A percentile compares a stretch with the other conserved stretches of the same genome.
Evolutionary conservation across 2,329 filamentous ascomycete genomes (phyloP).

Genomic region (Paecilomyces niveus): DNA sequence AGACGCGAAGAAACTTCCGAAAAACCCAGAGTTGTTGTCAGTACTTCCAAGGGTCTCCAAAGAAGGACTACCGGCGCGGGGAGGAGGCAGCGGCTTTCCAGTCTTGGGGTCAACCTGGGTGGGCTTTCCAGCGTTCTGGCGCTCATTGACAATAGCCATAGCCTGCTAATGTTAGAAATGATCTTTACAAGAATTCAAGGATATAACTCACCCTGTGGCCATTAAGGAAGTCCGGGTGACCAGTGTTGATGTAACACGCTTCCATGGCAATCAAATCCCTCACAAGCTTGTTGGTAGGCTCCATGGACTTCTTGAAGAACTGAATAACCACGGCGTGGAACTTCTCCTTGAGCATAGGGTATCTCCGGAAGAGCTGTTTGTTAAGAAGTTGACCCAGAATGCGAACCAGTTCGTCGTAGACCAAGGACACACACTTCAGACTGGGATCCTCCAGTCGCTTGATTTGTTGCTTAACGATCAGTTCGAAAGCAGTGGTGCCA

Average conservation of each 20-base stretch:
- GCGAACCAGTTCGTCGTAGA: constrained; percentile 94
- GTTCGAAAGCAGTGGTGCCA: constrained; percentile 93
- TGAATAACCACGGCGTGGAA: constrained; percentile 84
- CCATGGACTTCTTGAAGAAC: constrained; percentile 98
- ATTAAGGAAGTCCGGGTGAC: constrained; percentile 95
- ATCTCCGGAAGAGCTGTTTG: constrained; percentile 86
- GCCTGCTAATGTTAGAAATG: constrained; percentile 46
- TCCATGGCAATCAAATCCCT: constrained; percentile 92
- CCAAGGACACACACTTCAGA: constrained; percentile 92
- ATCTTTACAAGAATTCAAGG: not conserved
- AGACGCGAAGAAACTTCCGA: constrained; percentile 95
- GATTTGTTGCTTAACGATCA: constrained; percentile 98
- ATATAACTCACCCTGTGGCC: constrained; percentile 65
- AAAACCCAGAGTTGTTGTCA: constrained; percentile 69
- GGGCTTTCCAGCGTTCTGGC: constrained; percentile 72
- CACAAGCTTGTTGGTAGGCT: constrained; percentile 96
- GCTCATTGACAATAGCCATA: constrained; percentile 97
- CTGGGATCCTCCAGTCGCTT: constrained; percentile 93
- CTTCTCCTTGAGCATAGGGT: constrained; percentile 93
- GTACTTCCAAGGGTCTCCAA: constrained; percentile 48
- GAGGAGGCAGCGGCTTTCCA: constrained; percentile 77
- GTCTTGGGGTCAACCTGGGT: constrained; percentile 98
- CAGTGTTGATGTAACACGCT: constrained; percentile 95
- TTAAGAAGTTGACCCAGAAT: constrained; percentile 84
- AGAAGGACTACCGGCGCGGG: constrained; percentile 68